A percentile compares a stretch with the other conserved stretches of the same genome.
phyloP scores from a whole-genome alignment of 1,139 yeast genomes.

The Sugiyamaella xylanicola region DNA sequence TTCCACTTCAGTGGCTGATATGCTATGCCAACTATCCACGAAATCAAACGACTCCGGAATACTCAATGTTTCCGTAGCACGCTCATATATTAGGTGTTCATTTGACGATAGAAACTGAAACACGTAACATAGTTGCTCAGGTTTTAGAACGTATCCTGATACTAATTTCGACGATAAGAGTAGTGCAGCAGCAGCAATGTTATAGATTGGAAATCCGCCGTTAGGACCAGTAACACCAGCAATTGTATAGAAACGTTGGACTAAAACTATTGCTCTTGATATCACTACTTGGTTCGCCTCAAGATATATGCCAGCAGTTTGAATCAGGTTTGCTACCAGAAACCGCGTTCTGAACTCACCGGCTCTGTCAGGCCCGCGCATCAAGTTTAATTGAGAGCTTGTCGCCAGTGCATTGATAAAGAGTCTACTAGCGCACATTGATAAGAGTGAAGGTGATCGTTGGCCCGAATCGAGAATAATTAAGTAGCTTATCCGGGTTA shows the following conservation, averaged over 20 bases:
- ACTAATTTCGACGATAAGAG: conserved; percentile 22
- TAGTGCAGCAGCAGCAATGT: conserved; percentile 22
- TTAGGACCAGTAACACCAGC: conserved; percentile 10
- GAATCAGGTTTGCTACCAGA: conserved; percentile 21
- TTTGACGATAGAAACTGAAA: not conserved
- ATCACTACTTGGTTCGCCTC: conserved; percentile 25
- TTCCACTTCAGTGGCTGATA: conserved; percentile 19
- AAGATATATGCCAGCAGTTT: conserved; percentile 26
- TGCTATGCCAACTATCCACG: not conserved
- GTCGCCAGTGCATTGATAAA: conserved; percentile 16
- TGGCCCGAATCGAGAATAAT: too few species aligned
- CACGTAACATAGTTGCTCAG: conserved; percentile 16
- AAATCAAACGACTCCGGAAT: conserved; percentile 1
- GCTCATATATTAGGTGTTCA: not conserved
- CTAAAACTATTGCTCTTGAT: conserved; percentile 26
- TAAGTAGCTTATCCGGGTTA: too few species aligned
- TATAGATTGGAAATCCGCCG: conserved; percentile 10
- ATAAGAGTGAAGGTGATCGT: not conserved
- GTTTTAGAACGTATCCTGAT: conserved; percentile 14
- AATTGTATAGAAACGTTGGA: conserved; percentile 27
- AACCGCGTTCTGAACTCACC: conserved; percentile 15
- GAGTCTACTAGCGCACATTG: not conserved
- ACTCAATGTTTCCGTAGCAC: not conserved
- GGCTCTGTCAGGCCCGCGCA: conserved; percentile 7
- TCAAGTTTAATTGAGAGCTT: conserved; percentile 16